Conservation (phyloP, 805 yeast genomes). For the Candida maris region DNA sequence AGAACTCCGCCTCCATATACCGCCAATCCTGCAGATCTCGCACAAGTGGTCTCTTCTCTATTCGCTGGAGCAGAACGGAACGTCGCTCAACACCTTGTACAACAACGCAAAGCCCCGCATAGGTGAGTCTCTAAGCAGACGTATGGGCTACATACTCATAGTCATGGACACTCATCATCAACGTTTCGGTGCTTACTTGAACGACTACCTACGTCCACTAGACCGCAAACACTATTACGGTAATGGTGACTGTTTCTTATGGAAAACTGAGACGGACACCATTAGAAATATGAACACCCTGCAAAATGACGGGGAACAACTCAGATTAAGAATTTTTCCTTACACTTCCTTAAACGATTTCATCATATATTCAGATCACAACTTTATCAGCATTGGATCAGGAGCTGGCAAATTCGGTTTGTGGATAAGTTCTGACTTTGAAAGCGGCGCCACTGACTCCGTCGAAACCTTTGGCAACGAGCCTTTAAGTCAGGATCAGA, state of each 20-base stretch:
- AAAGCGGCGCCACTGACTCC: constrained; percentile 71
- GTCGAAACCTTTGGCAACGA: constrained; percentile 92
- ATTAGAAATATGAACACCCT: constrained; percentile 26
- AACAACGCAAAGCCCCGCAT: constrained; percentile 44
- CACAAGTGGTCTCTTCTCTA: constrained; percentile 76
- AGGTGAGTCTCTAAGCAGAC: constrained; percentile 31
- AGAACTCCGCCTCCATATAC: constrained; percentile 68
- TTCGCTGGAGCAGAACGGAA: constrained; percentile 90
- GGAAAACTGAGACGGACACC: constrained; percentile 61
- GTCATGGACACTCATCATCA: constrained; percentile 62
- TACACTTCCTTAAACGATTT: constrained; percentile 88
- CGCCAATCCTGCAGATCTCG: constrained; percentile 73
- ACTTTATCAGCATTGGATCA: constrained; percentile 81
- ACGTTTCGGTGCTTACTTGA: constrained; percentile 74
- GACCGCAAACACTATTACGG: constrained; percentile 80
- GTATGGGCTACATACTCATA: constrained; percentile 68
- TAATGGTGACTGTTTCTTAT: constrained; percentile 91
- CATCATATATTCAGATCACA: constrained; percentile 73
- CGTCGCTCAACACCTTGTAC: constrained; percentile 78
- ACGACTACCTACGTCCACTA: constrained; percentile 67
- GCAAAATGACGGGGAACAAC: constrained; percentile 21
- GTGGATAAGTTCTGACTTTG: constrained; percentile 75
- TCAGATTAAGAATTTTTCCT: constrained; percentile 74
- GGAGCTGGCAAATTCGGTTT: constrained; percentile 92
- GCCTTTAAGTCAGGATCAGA: constrained; percentile 47